Evolutionary conservation across 2,329 filamentous ascomycete genomes (phyloP).

Genomic region (Xylaria sp.): DNA sequence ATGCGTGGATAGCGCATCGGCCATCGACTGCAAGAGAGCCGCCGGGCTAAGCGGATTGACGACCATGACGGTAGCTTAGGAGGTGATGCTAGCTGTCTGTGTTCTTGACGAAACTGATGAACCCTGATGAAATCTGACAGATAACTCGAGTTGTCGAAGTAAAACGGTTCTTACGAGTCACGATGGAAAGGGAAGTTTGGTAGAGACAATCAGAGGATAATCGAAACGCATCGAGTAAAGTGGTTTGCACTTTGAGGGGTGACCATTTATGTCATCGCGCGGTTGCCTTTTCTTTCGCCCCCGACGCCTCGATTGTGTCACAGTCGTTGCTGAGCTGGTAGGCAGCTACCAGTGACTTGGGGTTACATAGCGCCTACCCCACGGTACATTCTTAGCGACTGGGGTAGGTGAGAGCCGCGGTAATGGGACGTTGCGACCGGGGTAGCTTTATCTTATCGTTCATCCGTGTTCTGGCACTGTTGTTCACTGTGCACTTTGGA

Average conservation of each 20-base stretch:
- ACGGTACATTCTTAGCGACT: not conserved
- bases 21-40: constrained; percentile 51
- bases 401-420: not conserved
- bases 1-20: constrained; percentile 54
- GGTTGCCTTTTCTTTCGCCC: constrained; percentile 21
- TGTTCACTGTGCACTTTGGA: too few relatives aligned
- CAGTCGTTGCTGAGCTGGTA: not conserved
- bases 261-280: constrained; percentile 25
- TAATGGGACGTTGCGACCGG: constrained; percentile 15
- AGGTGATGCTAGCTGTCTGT: not conserved
- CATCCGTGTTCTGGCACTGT: too few relatives aligned
- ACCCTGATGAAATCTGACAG: too few relatives aligned
- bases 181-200: not conserved
- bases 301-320: not conserved
- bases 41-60: constrained; percentile 39
- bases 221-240: too few relatives aligned
- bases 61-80: constrained; percentile 14
- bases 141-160: too few relatives aligned
- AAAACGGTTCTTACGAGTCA: not conserved
- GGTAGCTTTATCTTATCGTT: constrained; percentile 34
- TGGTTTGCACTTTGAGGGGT: not conserved
- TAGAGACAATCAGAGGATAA: not conserved
- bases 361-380: not conserved
- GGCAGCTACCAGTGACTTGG: not conserved
- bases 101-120: too few relatives aligned